Conservation (phyloP, 2,329 filamentous ascomycete genomes). For the Pseudonectria foliicola region DNA sequence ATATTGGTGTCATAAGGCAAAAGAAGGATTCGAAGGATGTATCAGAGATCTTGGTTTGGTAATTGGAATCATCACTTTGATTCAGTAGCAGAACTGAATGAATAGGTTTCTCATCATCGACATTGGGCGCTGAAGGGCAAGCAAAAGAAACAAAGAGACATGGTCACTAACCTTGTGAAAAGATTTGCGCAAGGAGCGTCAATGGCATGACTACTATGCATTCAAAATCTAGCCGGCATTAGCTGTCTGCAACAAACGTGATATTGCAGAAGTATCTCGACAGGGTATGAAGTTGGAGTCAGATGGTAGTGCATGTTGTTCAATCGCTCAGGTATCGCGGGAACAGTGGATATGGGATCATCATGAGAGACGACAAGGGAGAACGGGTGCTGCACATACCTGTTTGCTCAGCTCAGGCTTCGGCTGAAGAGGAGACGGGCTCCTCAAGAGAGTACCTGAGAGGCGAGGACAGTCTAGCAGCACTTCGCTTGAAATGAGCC, state of each 20-base stretch:
- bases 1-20: neutral
- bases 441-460: neutral
- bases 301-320: conserved; percentile 76
- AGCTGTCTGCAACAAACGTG: neutral
- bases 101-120: conserved; percentile 58
- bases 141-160: neutral
- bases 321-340: conserved; percentile 54
- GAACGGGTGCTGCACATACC: conserved; percentile 17
- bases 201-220: neutral
- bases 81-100: conserved; percentile 74
- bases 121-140: conserved; percentile 4
- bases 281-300: conserved; percentile 27
- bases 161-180: conserved; percentile 8
- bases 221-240: neutral
- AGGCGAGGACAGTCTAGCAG: neutral
- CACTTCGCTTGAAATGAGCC: conserved; percentile 1
- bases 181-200: neutral
- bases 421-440: conserved; percentile 1
- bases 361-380: conserved; percentile 32
- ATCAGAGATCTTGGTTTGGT: conserved; percentile 58
- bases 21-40: conserved; percentile 14
- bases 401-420: neutral
- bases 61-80: conserved; percentile 57
- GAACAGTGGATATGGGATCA: conserved; percentile 53
- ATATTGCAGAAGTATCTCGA: neutral